Evolutionary conservation across 2,329 filamentous ascomycete genomes (phyloP).

Genomic region (Trichoderma sp.): DNA sequence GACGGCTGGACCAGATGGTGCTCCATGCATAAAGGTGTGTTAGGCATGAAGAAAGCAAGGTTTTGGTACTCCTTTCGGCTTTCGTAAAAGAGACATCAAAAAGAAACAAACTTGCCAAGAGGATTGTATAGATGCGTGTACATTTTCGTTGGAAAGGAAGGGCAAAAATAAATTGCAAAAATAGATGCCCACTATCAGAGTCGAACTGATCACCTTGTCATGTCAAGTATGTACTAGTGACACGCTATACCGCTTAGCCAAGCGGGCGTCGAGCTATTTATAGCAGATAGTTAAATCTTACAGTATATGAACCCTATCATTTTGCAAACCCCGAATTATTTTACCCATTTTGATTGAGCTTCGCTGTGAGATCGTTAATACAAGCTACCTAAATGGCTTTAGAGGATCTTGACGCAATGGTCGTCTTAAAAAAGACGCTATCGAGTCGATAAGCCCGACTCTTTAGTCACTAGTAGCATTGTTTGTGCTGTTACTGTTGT

Average conservation of each 20-base stretch:
- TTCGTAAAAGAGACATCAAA: not conserved
- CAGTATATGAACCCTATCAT: not conserved
- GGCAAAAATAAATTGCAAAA: not conserved
- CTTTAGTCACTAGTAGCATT: not conserved
- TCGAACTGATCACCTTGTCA: slow-evolving; percentile 20
- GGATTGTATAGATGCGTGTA: not conserved
- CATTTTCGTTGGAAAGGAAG: not conserved
- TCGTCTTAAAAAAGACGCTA: not conserved
- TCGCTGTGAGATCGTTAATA: not conserved
- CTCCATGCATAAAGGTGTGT: no score
- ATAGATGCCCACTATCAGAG: slow-evolving; percentile 18
- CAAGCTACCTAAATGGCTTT: not conserved
- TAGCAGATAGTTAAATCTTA: rapidly evolving
- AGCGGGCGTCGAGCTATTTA: slow-evolving; percentile 4
- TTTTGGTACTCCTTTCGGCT: not conserved
- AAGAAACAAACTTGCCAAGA: not conserved
- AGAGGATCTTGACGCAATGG: not conserved
- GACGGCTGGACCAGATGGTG: not conserved
- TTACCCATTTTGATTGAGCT: no score
- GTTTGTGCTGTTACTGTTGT: not conserved
- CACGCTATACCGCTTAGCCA: slow-evolving; percentile 19
- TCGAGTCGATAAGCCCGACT: not conserved
- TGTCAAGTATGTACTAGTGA: slow-evolving; percentile 17
- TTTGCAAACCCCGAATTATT: no score
- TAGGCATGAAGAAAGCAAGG: not conserved